A percentile compares a stretch with the other conserved stretches of the same genome.
phyloP scores from a whole-genome alignment of 805 yeast genomes.

The Wickerhamomyces bisporus region DNA sequence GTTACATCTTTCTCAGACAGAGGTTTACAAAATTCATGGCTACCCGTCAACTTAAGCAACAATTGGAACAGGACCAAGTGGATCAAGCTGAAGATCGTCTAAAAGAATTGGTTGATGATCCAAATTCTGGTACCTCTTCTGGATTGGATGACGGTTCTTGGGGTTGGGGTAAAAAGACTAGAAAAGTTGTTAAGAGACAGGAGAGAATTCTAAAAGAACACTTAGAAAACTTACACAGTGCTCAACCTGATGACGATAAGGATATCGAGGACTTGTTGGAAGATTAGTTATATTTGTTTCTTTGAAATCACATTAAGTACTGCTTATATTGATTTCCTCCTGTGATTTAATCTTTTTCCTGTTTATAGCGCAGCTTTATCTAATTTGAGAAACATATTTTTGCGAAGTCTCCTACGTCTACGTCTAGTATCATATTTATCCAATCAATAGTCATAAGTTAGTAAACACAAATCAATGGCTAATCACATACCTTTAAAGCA shows the following conservation, averaged over 20 bases:
- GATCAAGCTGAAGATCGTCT: conserved; percentile 4
- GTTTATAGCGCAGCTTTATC: too few relatives aligned
- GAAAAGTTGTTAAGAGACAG: conserved; percentile 52
- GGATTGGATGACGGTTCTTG: conserved; percentile 39
- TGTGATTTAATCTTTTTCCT: too few relatives aligned
- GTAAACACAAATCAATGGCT: too few relatives aligned
- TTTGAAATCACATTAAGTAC: too few relatives aligned
- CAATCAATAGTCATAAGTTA: too few relatives aligned
- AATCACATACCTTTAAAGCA: neutral
- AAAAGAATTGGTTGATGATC: conserved; percentile 28
- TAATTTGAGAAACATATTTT: too few relatives aligned
- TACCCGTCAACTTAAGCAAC: conserved; percentile 49
- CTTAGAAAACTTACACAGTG: conserved; percentile 39
- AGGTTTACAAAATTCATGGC: conserved; percentile 53
- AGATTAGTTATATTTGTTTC: conserved; percentile 26
- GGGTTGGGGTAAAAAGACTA: conserved; percentile 80
- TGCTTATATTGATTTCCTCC: too few relatives aligned
- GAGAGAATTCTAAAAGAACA: conserved; percentile 48
- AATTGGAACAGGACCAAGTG: conserved; percentile 35
- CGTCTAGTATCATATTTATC: too few relatives aligned
- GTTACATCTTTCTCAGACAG: conserved; percentile 55
- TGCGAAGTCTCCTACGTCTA: too few relatives aligned
- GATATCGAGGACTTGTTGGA: conserved; percentile 68
- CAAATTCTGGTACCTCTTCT: conserved; percentile 34
- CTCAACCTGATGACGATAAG: conserved; percentile 49